phyloP scores from a whole-genome alignment of 73 alveolate species.

The Blepharisma stoltei region DNA sequence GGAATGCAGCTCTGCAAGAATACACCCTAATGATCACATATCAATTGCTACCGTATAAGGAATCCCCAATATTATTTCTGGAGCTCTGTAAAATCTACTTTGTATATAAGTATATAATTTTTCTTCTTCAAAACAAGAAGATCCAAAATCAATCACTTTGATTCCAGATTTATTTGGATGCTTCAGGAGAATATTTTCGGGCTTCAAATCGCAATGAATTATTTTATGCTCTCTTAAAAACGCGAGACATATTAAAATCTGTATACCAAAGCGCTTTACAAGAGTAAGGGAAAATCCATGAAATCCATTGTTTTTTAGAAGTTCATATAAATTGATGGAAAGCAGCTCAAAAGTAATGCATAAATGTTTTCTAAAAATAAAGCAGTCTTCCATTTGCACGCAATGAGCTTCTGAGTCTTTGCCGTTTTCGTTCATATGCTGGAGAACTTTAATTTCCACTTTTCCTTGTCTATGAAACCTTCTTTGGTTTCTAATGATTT shows the following conservation, averaged over 20 bases:
- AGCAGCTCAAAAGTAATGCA: conserved; percentile 74
- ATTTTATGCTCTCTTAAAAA: conserved; percentile 54
- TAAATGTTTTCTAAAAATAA: conserved; percentile 58
- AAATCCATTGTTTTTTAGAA: conserved; percentile 62
- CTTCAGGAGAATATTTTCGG: conserved; percentile 38
- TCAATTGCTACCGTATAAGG: conserved; percentile 88
- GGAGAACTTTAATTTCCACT: conserved; percentile 79
- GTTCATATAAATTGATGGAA: conserved; percentile 64
- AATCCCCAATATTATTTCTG: conserved; percentile 93
- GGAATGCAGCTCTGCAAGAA: conserved; percentile 74
- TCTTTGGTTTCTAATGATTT: conserved; percentile 81
- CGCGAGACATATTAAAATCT: conserved; percentile 54
- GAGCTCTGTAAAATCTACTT: conserved; percentile 93
- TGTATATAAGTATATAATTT: conserved; percentile 78
- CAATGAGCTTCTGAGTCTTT: conserved; percentile 40
- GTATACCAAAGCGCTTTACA: conserved; percentile 58
- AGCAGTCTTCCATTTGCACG: conserved; percentile 45
- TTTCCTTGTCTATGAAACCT: conserved; percentile 83
- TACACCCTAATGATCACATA: conserved; percentile 96
- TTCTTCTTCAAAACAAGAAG: conserved; percentile 69
- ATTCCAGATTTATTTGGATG: conserved; percentile 59
- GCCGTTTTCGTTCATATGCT: conserved; percentile 49
- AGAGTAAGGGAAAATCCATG: conserved; percentile 63
- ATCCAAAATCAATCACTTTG: conserved; percentile 80
- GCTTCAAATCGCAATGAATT: conserved; percentile 38